These are phyloP conservation scores for Remersonia thermophila DNA, from an alignment of 2,329 filamentous ascomycete species.

Conservation along the genomic window DNA sequence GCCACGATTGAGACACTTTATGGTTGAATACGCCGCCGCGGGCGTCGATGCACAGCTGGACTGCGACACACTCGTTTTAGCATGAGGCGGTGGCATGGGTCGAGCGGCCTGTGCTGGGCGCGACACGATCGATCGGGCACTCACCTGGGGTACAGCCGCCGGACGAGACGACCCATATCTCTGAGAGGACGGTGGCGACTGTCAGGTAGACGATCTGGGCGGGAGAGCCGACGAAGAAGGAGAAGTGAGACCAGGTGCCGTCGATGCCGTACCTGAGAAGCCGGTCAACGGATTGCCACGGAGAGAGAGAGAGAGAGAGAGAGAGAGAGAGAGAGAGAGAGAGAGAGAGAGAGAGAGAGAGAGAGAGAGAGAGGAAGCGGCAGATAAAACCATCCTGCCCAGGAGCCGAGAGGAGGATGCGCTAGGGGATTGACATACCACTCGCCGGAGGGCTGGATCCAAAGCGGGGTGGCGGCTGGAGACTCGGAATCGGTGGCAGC, in stretches of 20 bases:
- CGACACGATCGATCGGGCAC: not conserved
- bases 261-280: slow-evolving; percentile 47
- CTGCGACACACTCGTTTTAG: slow-evolving; percentile 20
- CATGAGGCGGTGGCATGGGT: not conserved
- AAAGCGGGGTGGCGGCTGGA: slow-evolving; percentile 9
- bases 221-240: slow-evolving; percentile 39
- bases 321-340: too few relatives aligned
- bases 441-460: slow-evolving; percentile 19
- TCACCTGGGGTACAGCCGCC: slow-evolving; percentile 38
- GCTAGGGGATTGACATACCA: slow-evolving; percentile 18
- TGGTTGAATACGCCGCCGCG: slow-evolving; percentile 48
- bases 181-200: slow-evolving; percentile 56
- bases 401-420: too few relatives aligned
- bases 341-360: slow-evolving; percentile 3
- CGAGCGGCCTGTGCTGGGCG: not conserved
- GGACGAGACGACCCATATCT: slow-evolving; percentile 55
- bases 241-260: slow-evolving; percentile 60
- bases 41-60: slow-evolving; percentile 38
- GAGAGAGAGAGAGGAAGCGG: too few relatives aligned
- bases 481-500: slow-evolving; percentile 4
- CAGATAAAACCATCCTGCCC: too few relatives aligned
- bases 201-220: slow-evolving; percentile 37
- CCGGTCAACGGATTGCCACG: slow-evolving; percentile 13
- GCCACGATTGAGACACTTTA: slow-evolving; percentile 41
- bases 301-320: slow-evolving; percentile 3